Evolutionary conservation across 805 yeast species (phyloP).

Genomic region (Wickerhamomyces rabaulensis): DNA sequence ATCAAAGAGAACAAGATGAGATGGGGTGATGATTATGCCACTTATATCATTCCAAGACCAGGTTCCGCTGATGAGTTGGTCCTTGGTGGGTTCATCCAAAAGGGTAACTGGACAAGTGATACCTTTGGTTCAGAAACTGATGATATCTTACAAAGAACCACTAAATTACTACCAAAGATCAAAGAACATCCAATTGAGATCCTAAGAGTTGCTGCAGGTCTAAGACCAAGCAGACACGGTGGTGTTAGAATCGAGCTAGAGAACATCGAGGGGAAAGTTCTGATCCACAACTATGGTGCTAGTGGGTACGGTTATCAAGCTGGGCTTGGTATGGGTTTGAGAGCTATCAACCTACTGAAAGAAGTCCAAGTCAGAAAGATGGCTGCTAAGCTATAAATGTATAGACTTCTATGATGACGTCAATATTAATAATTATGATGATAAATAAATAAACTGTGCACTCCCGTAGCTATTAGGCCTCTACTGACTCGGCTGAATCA

Average conservation of each 20-base stretch:
- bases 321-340: slow-evolving; percentile 54
- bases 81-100: slow-evolving; percentile 71
- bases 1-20: slow-evolving; percentile 50
- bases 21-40: slow-evolving; percentile 58
- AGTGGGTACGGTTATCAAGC: slow-evolving; percentile 64
- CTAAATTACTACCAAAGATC: slow-evolving; percentile 45
- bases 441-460: background rate
- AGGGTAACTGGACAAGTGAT: slow-evolving; percentile 56
- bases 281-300: slow-evolving; percentile 72
- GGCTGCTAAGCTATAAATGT: slow-evolving; percentile 6
- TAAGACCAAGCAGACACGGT: slow-evolving; percentile 72
- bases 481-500: background rate
- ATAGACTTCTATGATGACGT: background rate
- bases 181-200: slow-evolving; percentile 43
- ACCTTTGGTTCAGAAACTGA: slow-evolving; percentile 52
- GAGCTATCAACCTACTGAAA: slow-evolving; percentile 35
- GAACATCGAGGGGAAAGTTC: slow-evolving; percentile 29
- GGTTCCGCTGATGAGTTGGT: slow-evolving; percentile 59
- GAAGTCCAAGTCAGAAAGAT: slow-evolving; percentile 4
- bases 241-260: slow-evolving; percentile 69
- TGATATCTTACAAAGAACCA: slow-evolving; percentile 57
- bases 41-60: slow-evolving; percentile 73
- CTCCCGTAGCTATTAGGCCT: no score
- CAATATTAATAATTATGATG: background rate
- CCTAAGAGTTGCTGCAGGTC: slow-evolving; percentile 63